Evolutionary conservation across 305 asterid species (phyloP).

Genomic region (Fraxinus ornus): DNA sequence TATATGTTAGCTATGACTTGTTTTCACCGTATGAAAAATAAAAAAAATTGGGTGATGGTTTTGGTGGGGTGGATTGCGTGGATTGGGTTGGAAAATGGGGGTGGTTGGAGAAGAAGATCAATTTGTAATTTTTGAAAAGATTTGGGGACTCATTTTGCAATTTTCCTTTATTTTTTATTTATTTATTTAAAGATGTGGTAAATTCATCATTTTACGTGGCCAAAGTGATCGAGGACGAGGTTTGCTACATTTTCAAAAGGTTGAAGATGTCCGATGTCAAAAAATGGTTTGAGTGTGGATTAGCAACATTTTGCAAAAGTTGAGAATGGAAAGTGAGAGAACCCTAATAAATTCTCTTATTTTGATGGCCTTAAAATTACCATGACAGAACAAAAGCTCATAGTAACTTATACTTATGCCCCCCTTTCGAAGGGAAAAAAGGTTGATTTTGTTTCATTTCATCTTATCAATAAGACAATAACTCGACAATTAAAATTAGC

Average conservation of each 20-base stretch:
- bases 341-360: neutral
- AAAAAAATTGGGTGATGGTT: neutral
- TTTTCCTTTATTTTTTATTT: too few relatives aligned
- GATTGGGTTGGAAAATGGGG: neutral
- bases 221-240: neutral
- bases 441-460: neutral
- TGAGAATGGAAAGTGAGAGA: too few relatives aligned
- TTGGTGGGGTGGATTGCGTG: too few relatives aligned
- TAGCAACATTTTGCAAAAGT: neutral
- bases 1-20: neutral
- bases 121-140: neutral
- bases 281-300: neutral
- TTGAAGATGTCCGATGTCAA: neutral
- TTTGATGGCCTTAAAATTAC: neutral
- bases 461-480: neutral
- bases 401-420: neutral
- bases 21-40: neutral
- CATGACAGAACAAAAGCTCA: neutral
- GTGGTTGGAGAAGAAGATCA: neutral
- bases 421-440: neutral
- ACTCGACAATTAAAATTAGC: neutral
- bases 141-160: neutral
- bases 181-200: too few relatives aligned
- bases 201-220: neutral
- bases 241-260: neutral